Evolutionary conservation across 805 yeast genomes (phyloP).

Genomic region (Ogataea degrootiae): DNA sequence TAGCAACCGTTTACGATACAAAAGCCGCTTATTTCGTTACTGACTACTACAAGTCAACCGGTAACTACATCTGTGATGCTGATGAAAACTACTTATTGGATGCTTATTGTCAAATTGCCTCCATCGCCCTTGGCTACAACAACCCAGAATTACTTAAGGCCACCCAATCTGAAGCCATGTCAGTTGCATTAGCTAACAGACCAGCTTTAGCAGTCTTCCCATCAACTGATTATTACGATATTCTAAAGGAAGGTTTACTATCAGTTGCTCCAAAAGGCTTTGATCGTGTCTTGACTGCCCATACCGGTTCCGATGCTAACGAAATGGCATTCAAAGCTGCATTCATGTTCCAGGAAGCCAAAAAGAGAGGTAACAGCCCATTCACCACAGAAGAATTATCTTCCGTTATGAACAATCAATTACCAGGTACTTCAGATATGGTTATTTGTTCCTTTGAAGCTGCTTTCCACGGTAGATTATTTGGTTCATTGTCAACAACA

Average conservation of each 20-base stretch:
- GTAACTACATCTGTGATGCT: slow-evolving; percentile 62
- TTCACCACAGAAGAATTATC: slow-evolving; percentile 42
- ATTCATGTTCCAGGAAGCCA: slow-evolving; percentile 52
- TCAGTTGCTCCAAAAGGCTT: slow-evolving; percentile 65
- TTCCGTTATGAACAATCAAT: slow-evolving; percentile 45
- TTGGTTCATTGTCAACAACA: slow-evolving; percentile 52
- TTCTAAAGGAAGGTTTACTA: slow-evolving; percentile 43
- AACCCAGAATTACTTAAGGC: slow-evolving; percentile 57
- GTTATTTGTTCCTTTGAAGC: slow-evolving; percentile 49
- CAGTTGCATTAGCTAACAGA: slow-evolving; percentile 59
- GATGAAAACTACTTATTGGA: slow-evolving; percentile 61
- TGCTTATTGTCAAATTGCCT: slow-evolving; percentile 68
- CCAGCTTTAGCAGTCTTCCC: slow-evolving; percentile 69
- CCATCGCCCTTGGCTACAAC: slow-evolving; percentile 67
- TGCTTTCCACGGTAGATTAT: slow-evolving; percentile 55
- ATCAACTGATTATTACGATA: slow-evolving; percentile 45
- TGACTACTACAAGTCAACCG: slow-evolving; percentile 57
- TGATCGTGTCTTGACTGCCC: slow-evolving; percentile 57
- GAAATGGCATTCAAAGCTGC: slow-evolving; percentile 72
- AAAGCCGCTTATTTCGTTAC: slow-evolving; percentile 61
- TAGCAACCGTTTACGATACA: slow-evolving; percentile 50
- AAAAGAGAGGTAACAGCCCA: slow-evolving; percentile 43
- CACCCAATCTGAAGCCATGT: slow-evolving; percentile 59
- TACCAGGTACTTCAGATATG: slow-evolving; percentile 51
- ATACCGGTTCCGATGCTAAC: slow-evolving; percentile 66